Conservation (phyloP, 139 green algal genomes). For the Gonium pectorale region DNA sequence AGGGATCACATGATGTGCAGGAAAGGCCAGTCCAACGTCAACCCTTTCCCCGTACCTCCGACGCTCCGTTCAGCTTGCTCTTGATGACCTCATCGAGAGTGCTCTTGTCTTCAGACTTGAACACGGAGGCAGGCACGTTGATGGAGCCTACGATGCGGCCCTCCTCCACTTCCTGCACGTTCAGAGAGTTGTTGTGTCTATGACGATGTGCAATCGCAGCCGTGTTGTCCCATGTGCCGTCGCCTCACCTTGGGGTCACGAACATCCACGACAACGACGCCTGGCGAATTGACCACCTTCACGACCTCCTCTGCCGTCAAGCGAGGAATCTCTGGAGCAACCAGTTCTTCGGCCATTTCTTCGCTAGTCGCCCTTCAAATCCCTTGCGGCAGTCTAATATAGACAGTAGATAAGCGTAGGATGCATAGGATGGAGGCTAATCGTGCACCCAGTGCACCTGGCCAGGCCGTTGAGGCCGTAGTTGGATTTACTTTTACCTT, state of each 20-base stretch:
- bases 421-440: too few relatives aligned
- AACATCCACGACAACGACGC: conserved; percentile 10
- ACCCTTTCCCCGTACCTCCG: not conserved
- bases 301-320: not conserved
- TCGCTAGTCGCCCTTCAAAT: too few relatives aligned
- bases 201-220: too few relatives aligned
- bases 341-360: not conserved
- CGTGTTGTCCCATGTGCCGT: too few relatives aligned
- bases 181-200: too few relatives aligned
- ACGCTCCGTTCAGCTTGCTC: not conserved
- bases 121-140: conserved; percentile 8
- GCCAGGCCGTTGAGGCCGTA: too few relatives aligned
- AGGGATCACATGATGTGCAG: too few relatives aligned
- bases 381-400: too few relatives aligned
- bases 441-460: too few relatives aligned
- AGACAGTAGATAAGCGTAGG: too few relatives aligned
- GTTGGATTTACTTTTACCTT: too few relatives aligned
- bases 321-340: conserved; percentile 6
- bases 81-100: conserved; percentile 4
- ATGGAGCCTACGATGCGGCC: conserved; percentile 7
- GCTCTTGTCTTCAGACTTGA: not conserved
- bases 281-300: not conserved
- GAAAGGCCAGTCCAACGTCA: too few relatives aligned
- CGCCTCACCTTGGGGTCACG: conserved; percentile 1
- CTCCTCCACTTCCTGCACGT: not conserved